Conservation (phyloP, 2,329 filamentous ascomycete genomes). For the Diaporthe australafricana region DNA sequence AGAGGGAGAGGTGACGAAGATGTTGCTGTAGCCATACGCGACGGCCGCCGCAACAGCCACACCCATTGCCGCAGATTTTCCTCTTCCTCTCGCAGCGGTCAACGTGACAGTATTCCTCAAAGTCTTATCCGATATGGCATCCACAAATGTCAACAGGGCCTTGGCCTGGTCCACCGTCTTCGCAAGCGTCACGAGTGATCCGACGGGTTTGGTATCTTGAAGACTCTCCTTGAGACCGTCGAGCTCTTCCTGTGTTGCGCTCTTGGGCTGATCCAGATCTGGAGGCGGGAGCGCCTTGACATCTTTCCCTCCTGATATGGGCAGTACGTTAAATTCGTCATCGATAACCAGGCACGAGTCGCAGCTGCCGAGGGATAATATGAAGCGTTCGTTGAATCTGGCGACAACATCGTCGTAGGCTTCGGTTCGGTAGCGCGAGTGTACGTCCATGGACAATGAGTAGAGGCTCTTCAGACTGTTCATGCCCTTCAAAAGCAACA, state of each 20-base stretch:
- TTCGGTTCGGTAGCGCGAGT: slow-evolving; percentile 95
- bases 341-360: slow-evolving; percentile 95
- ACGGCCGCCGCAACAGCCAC: slow-evolving; percentile 94
- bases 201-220: slow-evolving; percentile 86
- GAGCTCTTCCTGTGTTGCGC: slow-evolving; percentile 79
- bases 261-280: slow-evolving; percentile 79
- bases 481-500: slow-evolving; percentile 95
- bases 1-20: slow-evolving; percentile 97
- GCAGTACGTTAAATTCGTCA: slow-evolving; percentile 96
- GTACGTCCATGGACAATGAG: slow-evolving; percentile 96
- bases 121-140: slow-evolving; percentile 96
- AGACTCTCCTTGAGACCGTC: slow-evolving; percentile 89
- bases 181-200: slow-evolving; percentile 84
- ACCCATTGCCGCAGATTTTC: slow-evolving; percentile 96
- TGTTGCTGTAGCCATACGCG: slow-evolving; percentile 97
- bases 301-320: slow-evolving; percentile 94
- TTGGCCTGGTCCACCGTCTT: slow-evolving; percentile 96
- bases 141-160: slow-evolving; percentile 94
- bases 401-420: slow-evolving; percentile 95
- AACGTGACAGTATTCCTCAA: slow-evolving; percentile 92
- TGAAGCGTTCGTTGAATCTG: slow-evolving; percentile 97
- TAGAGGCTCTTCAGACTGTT: slow-evolving; percentile 97
- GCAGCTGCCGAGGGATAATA: slow-evolving; percentile 94
- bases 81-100: slow-evolving; percentile 92
- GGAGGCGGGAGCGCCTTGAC: slow-evolving; percentile 85